Conservation (phyloP, 2,329 filamentous ascomycete species). For the Trichoderma sp. region DNA sequence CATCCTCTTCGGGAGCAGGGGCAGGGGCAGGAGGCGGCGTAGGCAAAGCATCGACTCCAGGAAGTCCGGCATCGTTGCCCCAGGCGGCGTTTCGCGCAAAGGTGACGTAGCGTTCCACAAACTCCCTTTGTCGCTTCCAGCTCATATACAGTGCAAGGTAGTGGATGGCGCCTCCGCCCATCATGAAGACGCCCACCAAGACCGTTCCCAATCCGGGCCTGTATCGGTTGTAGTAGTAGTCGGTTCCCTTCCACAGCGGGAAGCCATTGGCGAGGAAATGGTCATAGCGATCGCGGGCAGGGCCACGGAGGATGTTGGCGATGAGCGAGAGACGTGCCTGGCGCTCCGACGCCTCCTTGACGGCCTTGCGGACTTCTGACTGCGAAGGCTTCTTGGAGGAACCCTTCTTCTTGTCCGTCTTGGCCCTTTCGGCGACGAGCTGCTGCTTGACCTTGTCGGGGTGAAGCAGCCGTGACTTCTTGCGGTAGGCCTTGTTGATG, state of each 20-base stretch:
- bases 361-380: slow-evolving; percentile 72
- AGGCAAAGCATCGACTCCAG: slow-evolving; percentile 58
- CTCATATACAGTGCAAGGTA: slow-evolving; percentile 82
- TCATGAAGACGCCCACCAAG: slow-evolving; percentile 75
- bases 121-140: slow-evolving; percentile 88
- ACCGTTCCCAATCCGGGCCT: slow-evolving; percentile 87
- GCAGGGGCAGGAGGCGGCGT: slow-evolving; percentile 42
- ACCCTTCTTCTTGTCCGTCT: slow-evolving; percentile 55
- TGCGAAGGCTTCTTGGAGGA: slow-evolving; percentile 67
- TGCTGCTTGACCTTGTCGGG: slow-evolving; percentile 93
- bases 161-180: slow-evolving; percentile 81
- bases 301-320: slow-evolving; percentile 79
- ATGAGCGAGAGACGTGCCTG: slow-evolving; percentile 85
- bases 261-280: slow-evolving; percentile 93
- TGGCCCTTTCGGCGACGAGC: slow-evolving; percentile 70
- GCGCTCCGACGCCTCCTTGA: slow-evolving; percentile 79
- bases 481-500: slow-evolving; percentile 91
- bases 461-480: slow-evolving; percentile 79
- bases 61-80: slow-evolving; percentile 78
- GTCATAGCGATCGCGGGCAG: slow-evolving; percentile 84
- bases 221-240: slow-evolving; percentile 97
- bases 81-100: slow-evolving; percentile 87
- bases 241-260: slow-evolving; percentile 93
- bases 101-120: slow-evolving; percentile 87
- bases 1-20: slow-evolving; percentile 47